These are phyloP conservation scores for Osmanthus fragrans DNA, from an alignment of 257 asterid genomes.

Conservation along the genomic window DNA sequence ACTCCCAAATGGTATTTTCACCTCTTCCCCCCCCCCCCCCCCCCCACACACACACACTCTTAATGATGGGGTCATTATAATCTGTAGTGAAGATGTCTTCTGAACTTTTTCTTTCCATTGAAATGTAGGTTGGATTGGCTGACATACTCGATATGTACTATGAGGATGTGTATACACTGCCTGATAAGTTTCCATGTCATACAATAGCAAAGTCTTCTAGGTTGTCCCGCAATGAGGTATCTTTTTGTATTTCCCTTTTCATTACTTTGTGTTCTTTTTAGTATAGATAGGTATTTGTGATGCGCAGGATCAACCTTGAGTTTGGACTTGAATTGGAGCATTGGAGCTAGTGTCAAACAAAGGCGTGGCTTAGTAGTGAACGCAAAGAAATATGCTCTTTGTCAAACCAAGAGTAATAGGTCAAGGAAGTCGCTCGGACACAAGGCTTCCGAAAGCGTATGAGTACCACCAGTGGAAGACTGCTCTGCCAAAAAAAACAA, in stretches of 20 bases:
- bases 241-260: neutral
- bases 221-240: constrained; percentile 54
- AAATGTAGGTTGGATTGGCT: constrained; percentile 69
- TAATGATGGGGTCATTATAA: neutral
- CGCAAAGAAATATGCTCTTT: constrained; percentile 61
- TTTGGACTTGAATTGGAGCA: constrained; percentile 37
- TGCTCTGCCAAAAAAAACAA: constrained; percentile 79
- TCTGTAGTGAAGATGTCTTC: neutral
- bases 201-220: constrained; percentile 55
- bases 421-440: constrained; percentile 88
- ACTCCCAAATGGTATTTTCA: constrained; percentile 78
- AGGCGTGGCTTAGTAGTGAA: constrained; percentile 64
- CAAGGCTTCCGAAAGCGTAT: constrained; percentile 89
- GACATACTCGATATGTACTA: constrained; percentile 77
- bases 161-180: constrained; percentile 85
- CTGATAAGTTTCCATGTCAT: constrained; percentile 51
- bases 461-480: constrained; percentile 80
- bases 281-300: neutral
- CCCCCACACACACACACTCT: too few relatives aligned
- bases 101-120: constrained; percentile 12
- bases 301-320: constrained; percentile 37
- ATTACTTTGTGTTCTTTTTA: neutral
- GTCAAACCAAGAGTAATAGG: constrained; percentile 90
- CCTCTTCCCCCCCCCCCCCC: neutral
- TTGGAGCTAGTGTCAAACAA: constrained; percentile 29